Base-by-base conservation (phyloP, 768 basidiomycete species). In the Megacollybia marginata region DNA sequence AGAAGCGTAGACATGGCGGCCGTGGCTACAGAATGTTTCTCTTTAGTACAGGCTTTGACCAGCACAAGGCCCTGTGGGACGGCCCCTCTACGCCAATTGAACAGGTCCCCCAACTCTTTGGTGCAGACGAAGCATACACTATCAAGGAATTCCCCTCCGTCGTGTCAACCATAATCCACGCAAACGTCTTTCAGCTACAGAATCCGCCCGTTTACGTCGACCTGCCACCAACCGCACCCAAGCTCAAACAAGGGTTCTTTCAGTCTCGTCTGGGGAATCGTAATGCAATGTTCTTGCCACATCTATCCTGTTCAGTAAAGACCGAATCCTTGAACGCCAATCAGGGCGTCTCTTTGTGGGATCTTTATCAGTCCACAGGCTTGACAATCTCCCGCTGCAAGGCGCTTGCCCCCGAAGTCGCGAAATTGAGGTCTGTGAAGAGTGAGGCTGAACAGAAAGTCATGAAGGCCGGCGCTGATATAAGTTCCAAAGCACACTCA, bases 11-110 rank as follows among this genome's bases (percentile, higher is more conserved):
- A n/a, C n/a, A n/a, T n/a, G n/a, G n/a, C 5, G 68, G 83, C 1
- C 75, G 81, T 56, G 93, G 92, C 1, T 97, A 94, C 66, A 75
- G 73, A 48, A 92, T 94, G 87, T 83, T 84, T 0, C 63, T 98
- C 33, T 98, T 96, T 62, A 85, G 83, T 32, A 68, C 74, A 1
- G 87, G 88, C 13, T 87, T 80, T 52, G 83, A 94, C 59, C 59
- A 79, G 1, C 71, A 74, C 13, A 84, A 86, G 57, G 92, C 92
- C 61, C 82, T 88, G 56, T 99, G 96, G 96, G 90, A 95, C 40
- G 96, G 96, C 10, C 82, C 92, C 34, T 76, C 78, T 80, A 89
- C 91, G 11, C 76, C 84, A 28, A 70, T 83, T 31, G 69, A 75
- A 5, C 85, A 88, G 32, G 83, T 82, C 0, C 69, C 78, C 46